Base-by-base conservation (phyloP, 140 eudicot genomes). In the Erigeron philadelphicus region DNA sequence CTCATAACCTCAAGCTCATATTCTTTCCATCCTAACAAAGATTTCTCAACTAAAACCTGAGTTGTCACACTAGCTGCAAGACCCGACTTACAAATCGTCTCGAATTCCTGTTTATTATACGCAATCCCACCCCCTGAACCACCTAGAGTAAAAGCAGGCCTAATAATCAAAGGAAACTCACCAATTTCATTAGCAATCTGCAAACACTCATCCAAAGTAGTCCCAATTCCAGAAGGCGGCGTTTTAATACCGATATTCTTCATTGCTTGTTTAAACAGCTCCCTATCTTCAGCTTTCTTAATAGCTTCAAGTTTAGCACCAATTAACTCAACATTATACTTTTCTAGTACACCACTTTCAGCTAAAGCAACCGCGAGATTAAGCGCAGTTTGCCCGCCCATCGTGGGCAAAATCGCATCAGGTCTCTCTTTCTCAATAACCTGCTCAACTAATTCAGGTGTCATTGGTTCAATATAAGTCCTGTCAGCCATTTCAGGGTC, bases 111-210 rank as follows among this genome's bases (percentile, higher is more conserved):
- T 63, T 76, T 87, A 17, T 94, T 94, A 70, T 94, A 94, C 0
- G 99, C 99, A 78, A 89, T 94, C 21, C 99, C 97, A 74, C 99
- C 99, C 50, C 99, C 97, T 0, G 88, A 89, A 55, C 99, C 99
- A 6, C 99, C 99, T 76, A 89, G 75, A 4, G 99, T 89, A 66
- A 89, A 94, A n/a, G 97, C 99, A 0, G 99, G 97, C 38, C 99
- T 35, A 38, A 94, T 94, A 82, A 89, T 94, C 85, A 89, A 81
- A 0, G 99, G 97, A 35, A 89, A 94, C 76, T 94, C 97, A 73
- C 99, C 96, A 53, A 94, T 94, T 13, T 68, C 49, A 8, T 72
- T 76, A 0, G 97, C 97, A 66, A 89, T 94, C 10, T 82, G 95
- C 42, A 85, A 0, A 73, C 97, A 94, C 67, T 89, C 91, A 72